phyloP scores from a whole-genome alignment of 345 rosid species.

The Populus ilicifolia region DNA sequence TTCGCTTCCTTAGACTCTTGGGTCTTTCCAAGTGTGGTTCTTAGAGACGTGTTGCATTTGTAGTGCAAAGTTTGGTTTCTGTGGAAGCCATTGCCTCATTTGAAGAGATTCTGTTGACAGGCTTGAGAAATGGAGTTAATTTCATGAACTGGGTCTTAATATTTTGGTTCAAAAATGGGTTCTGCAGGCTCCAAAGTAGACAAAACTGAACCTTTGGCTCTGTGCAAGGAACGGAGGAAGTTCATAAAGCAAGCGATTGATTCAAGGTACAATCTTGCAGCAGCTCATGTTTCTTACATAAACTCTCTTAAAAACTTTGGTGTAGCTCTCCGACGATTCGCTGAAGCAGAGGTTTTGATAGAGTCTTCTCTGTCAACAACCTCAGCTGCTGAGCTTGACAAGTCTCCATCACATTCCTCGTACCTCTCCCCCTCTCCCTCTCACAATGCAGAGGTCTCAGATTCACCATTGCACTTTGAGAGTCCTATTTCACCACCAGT shows the following conservation, averaged over 20 bases:
- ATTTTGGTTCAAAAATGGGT: constrained; percentile 52
- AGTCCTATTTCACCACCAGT: constrained; percentile 31
- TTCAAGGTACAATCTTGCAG: constrained; percentile 75
- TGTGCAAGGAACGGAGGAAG: constrained; percentile 71
- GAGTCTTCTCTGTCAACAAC: constrained; percentile 59
- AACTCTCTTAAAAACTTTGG: constrained; percentile 74
- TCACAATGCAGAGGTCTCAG: constrained; percentile 44
- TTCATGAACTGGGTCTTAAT: constrained; percentile 21
- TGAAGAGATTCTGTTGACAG: background rate
- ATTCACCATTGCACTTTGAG: constrained; percentile 59
- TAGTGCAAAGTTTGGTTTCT: background rate
- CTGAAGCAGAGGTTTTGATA: constrained; percentile 60
- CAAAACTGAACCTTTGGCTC: constrained; percentile 51
- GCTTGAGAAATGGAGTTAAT: constrained; percentile 15
- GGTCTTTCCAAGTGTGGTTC: background rate
- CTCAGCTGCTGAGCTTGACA: constrained; percentile 72
- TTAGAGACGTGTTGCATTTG: background rate
- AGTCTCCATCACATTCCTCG: constrained; percentile 72
- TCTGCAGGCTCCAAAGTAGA: constrained; percentile 60
- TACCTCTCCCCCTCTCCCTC: constrained; percentile 70
- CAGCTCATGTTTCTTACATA: constrained; percentile 84
- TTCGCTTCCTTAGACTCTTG: background rate
- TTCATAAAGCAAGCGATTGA: constrained; percentile 74
- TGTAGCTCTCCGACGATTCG: constrained; percentile 65
- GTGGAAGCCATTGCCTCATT: background rate